Evolutionary conservation across 768 basidiomycete genomes (phyloP).

Genomic region (Mycena capillaripes): DNA sequence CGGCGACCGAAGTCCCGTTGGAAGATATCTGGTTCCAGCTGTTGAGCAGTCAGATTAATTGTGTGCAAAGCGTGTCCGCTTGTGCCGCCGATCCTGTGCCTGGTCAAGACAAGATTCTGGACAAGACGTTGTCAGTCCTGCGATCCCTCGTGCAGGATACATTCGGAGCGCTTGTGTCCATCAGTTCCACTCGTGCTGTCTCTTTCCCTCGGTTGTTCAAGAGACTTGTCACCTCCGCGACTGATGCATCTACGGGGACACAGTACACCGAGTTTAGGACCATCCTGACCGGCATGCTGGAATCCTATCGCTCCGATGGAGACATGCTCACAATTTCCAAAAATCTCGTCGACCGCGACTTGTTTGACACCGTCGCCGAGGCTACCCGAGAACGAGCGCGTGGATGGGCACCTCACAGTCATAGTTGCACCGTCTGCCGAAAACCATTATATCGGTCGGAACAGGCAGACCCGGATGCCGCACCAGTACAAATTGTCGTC

Average conservation of each 20-base stretch:
- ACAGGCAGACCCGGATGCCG: constrained; percentile 31
- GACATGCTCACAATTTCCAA: constrained; percentile 91
- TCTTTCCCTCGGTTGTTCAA: constrained; percentile 96
- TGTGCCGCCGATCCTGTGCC: constrained; percentile 45
- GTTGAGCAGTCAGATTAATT: constrained; percentile 84
- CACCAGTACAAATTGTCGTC: constrained; percentile 56
- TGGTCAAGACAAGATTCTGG: constrained; percentile 31
- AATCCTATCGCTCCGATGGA: constrained; percentile 92
- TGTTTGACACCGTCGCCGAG: constrained; percentile 80
- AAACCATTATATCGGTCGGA: constrained; percentile 53
- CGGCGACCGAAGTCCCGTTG: constrained; percentile 58
- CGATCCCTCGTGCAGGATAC: constrained; percentile 87
- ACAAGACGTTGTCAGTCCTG: constrained; percentile 63
- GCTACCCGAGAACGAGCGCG: constrained; percentile 67
- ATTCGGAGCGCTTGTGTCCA: constrained; percentile 87
- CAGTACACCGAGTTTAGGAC: constrained; percentile 93
- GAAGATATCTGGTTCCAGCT: constrained; percentile 95
- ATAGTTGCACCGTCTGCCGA: constrained; percentile 67
- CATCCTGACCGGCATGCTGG: constrained; percentile 95
- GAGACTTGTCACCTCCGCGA: constrained; percentile 84
- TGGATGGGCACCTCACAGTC: constrained; percentile 73
- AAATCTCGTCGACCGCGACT: constrained; percentile 83
- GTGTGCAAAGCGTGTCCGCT: constrained; percentile 78
- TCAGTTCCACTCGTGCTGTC: constrained; percentile 81
- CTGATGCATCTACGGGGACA: constrained; percentile 65